Evolutionary conservation across 1,284 basidiomycete genomes (phyloP).

Genomic region (Leccinum variabile): DNA sequence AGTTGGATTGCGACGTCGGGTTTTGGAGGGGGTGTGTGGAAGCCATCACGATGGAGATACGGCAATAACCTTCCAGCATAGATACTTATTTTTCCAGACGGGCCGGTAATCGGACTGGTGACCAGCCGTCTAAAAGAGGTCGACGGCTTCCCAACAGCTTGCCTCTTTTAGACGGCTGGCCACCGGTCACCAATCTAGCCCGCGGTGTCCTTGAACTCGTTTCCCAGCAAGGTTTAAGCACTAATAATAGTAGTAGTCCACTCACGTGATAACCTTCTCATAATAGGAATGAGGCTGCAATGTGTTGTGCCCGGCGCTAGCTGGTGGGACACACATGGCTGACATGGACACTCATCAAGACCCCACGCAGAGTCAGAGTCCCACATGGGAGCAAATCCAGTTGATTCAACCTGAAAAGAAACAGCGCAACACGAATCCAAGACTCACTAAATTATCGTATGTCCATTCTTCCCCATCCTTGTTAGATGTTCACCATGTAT

Average conservation of each 20-base stretch:
- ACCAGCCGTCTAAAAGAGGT: too few relatives aligned
- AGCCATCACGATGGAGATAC: constrained; percentile 15
- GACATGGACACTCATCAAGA: background rate
- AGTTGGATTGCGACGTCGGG: constrained; percentile 82
- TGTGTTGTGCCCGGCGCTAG: background rate
- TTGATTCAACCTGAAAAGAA: background rate
- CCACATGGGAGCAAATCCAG: background rate
- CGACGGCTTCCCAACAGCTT: too few relatives aligned
- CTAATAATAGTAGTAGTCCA: background rate
- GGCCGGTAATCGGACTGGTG: background rate
- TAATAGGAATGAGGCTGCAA: background rate
- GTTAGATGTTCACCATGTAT: background rate
- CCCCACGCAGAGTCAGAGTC: background rate
- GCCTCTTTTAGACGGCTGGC: too few relatives aligned
- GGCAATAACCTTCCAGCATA: background rate
- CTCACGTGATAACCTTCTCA: background rate
- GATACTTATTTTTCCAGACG: background rate
- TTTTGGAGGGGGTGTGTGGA: constrained; percentile 13
- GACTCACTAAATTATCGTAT: too few relatives aligned
- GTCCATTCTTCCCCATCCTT: background rate
- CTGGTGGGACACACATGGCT: background rate
- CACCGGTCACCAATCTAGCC: too few relatives aligned
- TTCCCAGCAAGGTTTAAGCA: background rate
- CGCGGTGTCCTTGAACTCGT: background rate
- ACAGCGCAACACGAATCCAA: background rate